Base-by-base conservation (phyloP, 1,284 basidiomycete genomes). In the Meira miltonrushii region DNA sequence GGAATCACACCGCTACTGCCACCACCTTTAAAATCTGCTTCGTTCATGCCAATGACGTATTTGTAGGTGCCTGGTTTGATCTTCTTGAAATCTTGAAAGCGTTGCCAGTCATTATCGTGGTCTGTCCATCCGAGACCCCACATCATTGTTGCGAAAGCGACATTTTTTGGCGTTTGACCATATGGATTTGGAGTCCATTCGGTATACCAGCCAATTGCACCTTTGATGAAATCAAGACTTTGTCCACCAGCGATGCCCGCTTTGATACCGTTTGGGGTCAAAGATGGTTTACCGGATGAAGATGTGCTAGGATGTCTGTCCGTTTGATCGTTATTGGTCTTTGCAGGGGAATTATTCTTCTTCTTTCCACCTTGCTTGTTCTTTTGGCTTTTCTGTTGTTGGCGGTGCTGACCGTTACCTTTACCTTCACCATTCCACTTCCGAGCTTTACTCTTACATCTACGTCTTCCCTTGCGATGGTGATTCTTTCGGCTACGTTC, bases 21-120 rank as follows among this genome's bases (percentile, higher is more conserved):
- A 13, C 55, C 47, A 15, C 71, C 69, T 5, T 55, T 12, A 47
- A 68, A 69, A 37, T 71, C 71, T 0, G 67, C 58, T 52, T 72
- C 71, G 54, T 85, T 72, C 43, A 65, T 66, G 25, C 70, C 70
- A 54, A 66, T 65, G 2, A 72, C 65, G 39, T 65, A 68, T 6
- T 57, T 50, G 8, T 52, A 41, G 1, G 49, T 52, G 0, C 68
- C 70, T 2, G 62, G 60, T 23, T 46, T 57, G 50, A 72, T 48
- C 53, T 67, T 61, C 58, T 72, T 61, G 52, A 71, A 72, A 0
- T 60, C 67, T 3, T 58, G 40, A 48, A 69, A 66, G n/a, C 70
- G 66, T 23, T 40, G 23, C 10, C 53, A 46, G 39, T 72, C 68
- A 39, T 72, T 59, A 44, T 71, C 67, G 51, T 69, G 65, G 39